Percentiles rank a stretch among this genome's conserved stretches.
phyloP scores from a whole-genome alignment of 2,329 filamentous ascomycete species.

The Coleophoma eucalyptorum region DNA sequence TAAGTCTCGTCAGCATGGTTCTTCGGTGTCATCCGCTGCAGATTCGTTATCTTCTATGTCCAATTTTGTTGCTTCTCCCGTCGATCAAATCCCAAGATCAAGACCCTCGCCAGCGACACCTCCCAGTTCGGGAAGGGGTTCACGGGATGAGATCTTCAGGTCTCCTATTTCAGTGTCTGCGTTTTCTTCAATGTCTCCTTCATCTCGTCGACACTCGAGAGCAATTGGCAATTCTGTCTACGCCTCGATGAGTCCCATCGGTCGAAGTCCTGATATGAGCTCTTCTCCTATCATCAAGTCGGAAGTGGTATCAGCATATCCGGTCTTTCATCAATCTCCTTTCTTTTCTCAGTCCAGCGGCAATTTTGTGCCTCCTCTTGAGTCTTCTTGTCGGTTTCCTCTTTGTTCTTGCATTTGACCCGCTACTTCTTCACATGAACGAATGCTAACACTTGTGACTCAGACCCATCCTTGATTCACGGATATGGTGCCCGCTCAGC shows the following conservation, averaged over 20 bases:
- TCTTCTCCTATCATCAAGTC: slow-evolving; percentile 15
- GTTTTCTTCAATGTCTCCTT: slow-evolving; percentile 26
- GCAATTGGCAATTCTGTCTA: slow-evolving; percentile 16
- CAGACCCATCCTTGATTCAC: slow-evolving; percentile 28
- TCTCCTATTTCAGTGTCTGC: slow-evolving; percentile 29
- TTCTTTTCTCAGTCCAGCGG: slow-evolving; percentile 51
- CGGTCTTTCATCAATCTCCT: slow-evolving; percentile 31
- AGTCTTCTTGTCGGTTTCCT: slow-evolving; percentile 50
- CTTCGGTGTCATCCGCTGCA: slow-evolving; percentile 15
- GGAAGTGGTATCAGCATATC: slow-evolving; percentile 13
- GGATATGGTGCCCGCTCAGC: slow-evolving; percentile 17
- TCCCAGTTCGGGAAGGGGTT: slow-evolving; percentile 14
- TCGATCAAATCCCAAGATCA: slow-evolving; percentile 14
- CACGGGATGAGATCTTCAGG: slow-evolving; percentile 24
- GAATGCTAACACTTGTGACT: slow-evolving; percentile 16
- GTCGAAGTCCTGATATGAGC: slow-evolving; percentile 15
- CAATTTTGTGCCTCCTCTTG: slow-evolving; percentile 47
- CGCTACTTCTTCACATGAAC: slow-evolving; percentile 2
- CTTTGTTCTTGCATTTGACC: slow-evolving; percentile 23
- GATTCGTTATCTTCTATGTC: slow-evolving; percentile 22
- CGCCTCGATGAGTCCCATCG: slow-evolving; percentile 15
- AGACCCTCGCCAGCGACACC: slow-evolving; percentile 24
- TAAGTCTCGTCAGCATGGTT: slow-evolving; percentile 25
- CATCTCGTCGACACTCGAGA: slow-evolving; percentile 20
- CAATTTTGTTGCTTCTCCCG: slow-evolving; percentile 20